These are phyloP conservation scores for Zalaria obscura DNA, from an alignment of 2,329 filamentous ascomycete genomes.

Conservation along the genomic window DNA sequence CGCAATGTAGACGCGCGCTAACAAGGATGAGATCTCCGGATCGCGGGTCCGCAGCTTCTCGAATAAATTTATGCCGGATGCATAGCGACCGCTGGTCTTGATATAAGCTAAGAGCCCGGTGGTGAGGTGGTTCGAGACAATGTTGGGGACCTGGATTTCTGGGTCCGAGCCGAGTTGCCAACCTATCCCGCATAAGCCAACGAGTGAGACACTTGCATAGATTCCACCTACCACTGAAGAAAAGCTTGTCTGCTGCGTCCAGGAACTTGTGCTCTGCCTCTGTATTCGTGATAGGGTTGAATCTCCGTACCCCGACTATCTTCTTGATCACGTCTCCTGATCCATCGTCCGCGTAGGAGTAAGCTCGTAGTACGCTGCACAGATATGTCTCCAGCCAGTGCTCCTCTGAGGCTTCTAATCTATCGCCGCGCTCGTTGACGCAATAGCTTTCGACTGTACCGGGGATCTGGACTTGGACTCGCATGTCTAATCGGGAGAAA, in stretches of 20 bases:
- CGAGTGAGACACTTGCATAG: background rate
- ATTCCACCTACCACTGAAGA: constrained; percentile 60
- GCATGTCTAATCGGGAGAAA: constrained; percentile 95
- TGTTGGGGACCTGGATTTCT: constrained; percentile 91
- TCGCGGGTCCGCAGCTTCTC: constrained; percentile 87
- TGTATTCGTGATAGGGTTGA: constrained; percentile 97
- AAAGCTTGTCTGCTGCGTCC: constrained; percentile 83
- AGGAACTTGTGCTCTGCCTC: constrained; percentile 95
- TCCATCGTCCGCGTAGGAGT: constrained; percentile 92
- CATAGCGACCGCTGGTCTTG: constrained; percentile 82
- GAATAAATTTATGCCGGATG: constrained; percentile 93
- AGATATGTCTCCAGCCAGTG: constrained; percentile 97
- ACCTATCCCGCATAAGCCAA: constrained; percentile 35
- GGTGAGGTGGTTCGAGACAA: constrained; percentile 90
- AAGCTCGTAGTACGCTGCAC: constrained; percentile 84
- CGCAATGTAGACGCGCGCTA: constrained; percentile 83
- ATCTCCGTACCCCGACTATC: constrained; percentile 90
- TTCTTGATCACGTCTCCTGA: constrained; percentile 90
- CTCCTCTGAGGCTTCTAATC: constrained; percentile 81
- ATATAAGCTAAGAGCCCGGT: constrained; percentile 92
- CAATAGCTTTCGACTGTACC: constrained; percentile 95
- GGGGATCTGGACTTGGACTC: constrained; percentile 92
- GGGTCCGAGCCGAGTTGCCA: constrained; percentile 95
- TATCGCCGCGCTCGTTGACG: constrained; percentile 91
- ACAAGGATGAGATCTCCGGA: constrained; percentile 81